Evolutionary conservation across 2,329 filamentous ascomycete species (phyloP).

Genomic region (Xylaria sp.): DNA sequence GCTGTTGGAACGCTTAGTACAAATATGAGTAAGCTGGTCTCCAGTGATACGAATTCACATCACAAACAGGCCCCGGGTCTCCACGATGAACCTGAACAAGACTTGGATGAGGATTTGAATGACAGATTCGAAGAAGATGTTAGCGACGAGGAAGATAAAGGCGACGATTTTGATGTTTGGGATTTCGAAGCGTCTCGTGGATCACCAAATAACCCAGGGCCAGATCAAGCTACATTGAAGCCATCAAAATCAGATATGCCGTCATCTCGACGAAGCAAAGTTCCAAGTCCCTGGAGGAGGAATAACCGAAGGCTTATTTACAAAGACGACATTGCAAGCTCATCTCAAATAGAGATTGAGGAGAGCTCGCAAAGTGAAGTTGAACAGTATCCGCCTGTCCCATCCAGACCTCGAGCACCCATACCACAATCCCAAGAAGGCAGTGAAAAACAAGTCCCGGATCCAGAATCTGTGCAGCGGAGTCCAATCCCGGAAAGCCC

Average conservation of each 20-base stretch:
- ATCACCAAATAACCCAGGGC: conserved; percentile 50
- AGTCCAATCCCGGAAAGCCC: conserved; percentile 9
- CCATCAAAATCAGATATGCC: conserved; percentile 32
- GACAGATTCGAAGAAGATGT: conserved; percentile 30
- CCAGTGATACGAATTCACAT: conserved; percentile 13
- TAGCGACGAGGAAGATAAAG: conserved; percentile 40
- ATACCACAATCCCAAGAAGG: conserved; percentile 40
- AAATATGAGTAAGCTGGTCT: conserved; percentile 25
- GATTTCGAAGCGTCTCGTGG: conserved; percentile 65
- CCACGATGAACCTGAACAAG: conserved; percentile 39
- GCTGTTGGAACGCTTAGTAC: conserved; percentile 33
- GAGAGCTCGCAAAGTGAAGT: conserved; percentile 43
- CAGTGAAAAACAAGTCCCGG: neutral
- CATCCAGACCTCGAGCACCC: conserved; percentile 28
- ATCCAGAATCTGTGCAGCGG: conserved; percentile 16
- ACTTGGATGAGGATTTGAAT: conserved; percentile 36
- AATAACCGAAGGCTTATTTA: conserved; percentile 49
- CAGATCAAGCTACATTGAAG: conserved; percentile 37
- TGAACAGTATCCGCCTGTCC: conserved; percentile 37
- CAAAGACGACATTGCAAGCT: conserved; percentile 49
- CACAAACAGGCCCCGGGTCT: conserved; percentile 30
- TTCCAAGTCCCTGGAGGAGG: conserved; percentile 57
- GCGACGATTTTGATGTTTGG: conserved; percentile 63
- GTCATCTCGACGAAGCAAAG: conserved; percentile 48
- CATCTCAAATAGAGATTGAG: conserved; percentile 51